phyloP scores from a whole-genome alignment of 2,329 filamentous ascomycete species.

The Ophiobolus disseminans region DNA sequence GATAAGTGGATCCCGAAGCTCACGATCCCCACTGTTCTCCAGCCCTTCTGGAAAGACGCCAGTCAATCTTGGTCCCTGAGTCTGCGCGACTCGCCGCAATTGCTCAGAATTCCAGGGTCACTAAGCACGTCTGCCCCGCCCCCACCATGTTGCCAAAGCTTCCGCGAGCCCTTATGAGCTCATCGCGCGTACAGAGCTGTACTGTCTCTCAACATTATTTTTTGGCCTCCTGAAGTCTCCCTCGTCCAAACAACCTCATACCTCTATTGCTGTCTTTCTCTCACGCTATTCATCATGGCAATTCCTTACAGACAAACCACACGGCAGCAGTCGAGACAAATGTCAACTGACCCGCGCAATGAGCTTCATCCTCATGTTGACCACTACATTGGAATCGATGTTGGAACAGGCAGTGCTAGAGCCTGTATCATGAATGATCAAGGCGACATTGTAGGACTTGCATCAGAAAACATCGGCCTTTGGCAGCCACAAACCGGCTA shows the following conservation, averaged over 20 bases:
- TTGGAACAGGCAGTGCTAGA: constrained; percentile 92
- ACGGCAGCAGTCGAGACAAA: constrained; percentile 51
- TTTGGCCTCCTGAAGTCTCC: constrained; percentile 2
- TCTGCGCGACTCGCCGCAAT: constrained; percentile 19
- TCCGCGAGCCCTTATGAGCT: constrained; percentile 44
- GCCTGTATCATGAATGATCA: constrained; percentile 93
- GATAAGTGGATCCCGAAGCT: constrained; percentile 39
- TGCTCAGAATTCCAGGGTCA: constrained; percentile 27
- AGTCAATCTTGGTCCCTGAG: constrained; percentile 25
- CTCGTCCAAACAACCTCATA: neutral
- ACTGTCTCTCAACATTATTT: constrained; percentile 41
- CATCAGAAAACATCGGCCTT: constrained; percentile 60
- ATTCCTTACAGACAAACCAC: constrained; percentile 38
- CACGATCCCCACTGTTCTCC: constrained; percentile 41
- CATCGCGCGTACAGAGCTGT: constrained; percentile 42
- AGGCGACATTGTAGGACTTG: constrained; percentile 78
- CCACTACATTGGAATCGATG: constrained; percentile 86
- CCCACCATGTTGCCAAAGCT: constrained; percentile 38
- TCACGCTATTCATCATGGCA: constrained; percentile 24
- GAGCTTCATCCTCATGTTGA: constrained; percentile 64
- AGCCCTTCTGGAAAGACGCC: constrained; percentile 24
- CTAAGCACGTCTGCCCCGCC: constrained; percentile 39
- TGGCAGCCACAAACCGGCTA: constrained; percentile 63
- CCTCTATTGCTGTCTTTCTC: constrained; percentile 1
- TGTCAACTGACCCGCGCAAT: constrained; percentile 61